Evolutionary conservation across 2,329 filamentous ascomycete species (phyloP).

Genomic region (Ascochyta clinopodiicola): DNA sequence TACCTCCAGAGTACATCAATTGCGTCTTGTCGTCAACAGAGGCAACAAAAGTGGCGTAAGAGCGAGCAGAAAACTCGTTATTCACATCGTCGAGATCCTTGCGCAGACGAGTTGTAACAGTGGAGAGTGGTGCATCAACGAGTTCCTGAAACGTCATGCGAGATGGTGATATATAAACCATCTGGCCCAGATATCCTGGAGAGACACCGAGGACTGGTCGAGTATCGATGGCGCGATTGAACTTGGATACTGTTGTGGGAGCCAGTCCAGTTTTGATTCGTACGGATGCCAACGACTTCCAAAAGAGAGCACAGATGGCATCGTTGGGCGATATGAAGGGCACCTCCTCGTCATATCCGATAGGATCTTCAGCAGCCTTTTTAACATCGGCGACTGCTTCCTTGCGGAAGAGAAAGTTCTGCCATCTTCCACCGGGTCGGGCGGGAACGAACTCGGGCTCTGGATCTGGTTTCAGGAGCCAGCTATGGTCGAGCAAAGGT

Average conservation of each 20-base stretch:
- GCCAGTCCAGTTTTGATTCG: constrained; percentile 24
- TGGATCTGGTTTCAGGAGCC: constrained; percentile 13
- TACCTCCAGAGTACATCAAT: constrained; percentile 32
- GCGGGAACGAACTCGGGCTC: constrained; percentile 7
- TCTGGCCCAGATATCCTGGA: constrained; percentile 37
- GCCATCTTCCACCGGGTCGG: constrained; percentile 17
- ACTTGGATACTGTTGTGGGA: constrained; percentile 24
- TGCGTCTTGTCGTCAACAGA: constrained; percentile 32
- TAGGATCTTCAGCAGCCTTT: constrained; percentile 20
- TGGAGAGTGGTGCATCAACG: constrained; percentile 20
- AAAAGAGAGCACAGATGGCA: constrained; percentile 44
- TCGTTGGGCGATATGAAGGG: constrained; percentile 41
- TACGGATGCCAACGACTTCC: constrained; percentile 38
- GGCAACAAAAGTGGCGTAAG: constrained; percentile 40
- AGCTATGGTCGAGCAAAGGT: constrained; percentile 19
- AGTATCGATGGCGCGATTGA: constrained; percentile 38
- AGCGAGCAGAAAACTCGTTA: constrained; percentile 32
- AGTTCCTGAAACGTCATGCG: constrained; percentile 30
- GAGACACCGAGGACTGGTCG: constrained; percentile 32
- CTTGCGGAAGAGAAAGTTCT: constrained; percentile 30
- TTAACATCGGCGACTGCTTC: constrained; percentile 18
- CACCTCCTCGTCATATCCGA: constrained; percentile 25
- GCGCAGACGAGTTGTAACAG: constrained; percentile 27
- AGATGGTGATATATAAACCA: constrained; percentile 31
- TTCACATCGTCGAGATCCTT: constrained; percentile 29